Conservation (phyloP, 352 stramenopile species). For the Pythium utonaiense region DNA sequence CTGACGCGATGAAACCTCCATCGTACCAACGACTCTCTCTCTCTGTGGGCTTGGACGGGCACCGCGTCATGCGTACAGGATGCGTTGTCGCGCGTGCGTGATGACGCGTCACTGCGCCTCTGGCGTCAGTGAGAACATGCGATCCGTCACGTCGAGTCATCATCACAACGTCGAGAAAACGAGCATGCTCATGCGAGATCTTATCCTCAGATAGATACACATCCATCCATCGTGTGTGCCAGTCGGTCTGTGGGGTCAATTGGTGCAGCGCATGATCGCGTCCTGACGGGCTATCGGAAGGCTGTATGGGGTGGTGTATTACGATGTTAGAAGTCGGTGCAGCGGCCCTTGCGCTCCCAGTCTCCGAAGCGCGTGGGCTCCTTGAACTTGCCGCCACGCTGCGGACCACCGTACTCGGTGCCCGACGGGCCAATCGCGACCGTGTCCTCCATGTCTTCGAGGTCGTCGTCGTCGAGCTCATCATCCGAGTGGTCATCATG, state of each 20-base stretch:
- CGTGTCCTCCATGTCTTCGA: slow-evolving; percentile 93
- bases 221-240: no score
- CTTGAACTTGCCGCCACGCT: slow-evolving; percentile 88
- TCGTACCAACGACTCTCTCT: no score
- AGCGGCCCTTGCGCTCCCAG: slow-evolving; percentile 97
- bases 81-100: background rate
- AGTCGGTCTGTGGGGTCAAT: no score
- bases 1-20: no score
- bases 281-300: no score
- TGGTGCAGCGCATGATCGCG: no score
- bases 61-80: background rate
- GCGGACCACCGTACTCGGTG: slow-evolving; percentile 92
- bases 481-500: slow-evolving; percentile 19
- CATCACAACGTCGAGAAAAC: background rate
- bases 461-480: slow-evolving; percentile 42
- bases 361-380: slow-evolving; percentile 97
- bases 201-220: background rate
- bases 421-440: slow-evolving; percentile 88
- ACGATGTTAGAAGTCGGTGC: slow-evolving; percentile 92
- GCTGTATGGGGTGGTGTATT: background rate
- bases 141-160: background rate
- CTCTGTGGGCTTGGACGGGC: no score
- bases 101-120: background rate
- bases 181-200: background rate
- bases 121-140: slow-evolving; percentile 1